Conservation (phyloP, 352 stramenopile species). For the Globisporangium lucens region DNA sequence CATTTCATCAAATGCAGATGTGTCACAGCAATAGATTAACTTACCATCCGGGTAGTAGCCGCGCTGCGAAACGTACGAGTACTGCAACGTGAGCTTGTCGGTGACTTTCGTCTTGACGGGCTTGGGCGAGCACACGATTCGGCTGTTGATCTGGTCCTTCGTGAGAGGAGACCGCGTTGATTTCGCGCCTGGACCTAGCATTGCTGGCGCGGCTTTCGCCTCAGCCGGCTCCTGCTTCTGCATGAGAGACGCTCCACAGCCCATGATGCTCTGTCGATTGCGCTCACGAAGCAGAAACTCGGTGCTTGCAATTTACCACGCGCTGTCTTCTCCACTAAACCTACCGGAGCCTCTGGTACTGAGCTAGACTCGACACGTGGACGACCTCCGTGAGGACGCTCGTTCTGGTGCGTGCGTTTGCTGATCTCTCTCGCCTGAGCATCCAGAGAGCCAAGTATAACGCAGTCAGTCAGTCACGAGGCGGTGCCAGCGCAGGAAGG, state of each 20-base stretch:
- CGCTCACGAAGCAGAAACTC: not conserved
- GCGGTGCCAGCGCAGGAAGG: too few relatives aligned
- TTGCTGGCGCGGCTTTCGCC: constrained; percentile 39
- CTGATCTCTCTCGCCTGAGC: not conserved
- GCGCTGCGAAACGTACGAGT: constrained; percentile 92
- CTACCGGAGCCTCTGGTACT: not conserved
- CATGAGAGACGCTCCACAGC: constrained; percentile 63
- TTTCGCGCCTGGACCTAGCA: constrained; percentile 27
- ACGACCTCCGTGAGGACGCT: not conserved
- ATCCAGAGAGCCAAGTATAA: not conserved
- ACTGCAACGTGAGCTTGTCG: constrained; percentile 70
- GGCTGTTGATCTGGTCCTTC: constrained; percentile 82
- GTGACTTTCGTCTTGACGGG: constrained; percentile 59
- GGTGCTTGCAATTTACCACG: not conserved
- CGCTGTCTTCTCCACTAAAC: not conserved
- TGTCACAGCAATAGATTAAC: constrained; percentile 2
- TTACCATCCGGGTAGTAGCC: constrained; percentile 92
- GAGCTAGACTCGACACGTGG: not conserved
- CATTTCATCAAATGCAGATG: not conserved
- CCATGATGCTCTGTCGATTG: constrained; percentile 30
- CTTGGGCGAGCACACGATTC: constrained; percentile 80
- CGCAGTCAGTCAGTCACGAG: not conserved
- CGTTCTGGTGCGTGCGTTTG: not conserved
- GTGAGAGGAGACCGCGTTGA: constrained; percentile 61
- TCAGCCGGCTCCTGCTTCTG: constrained; percentile 38